Percentiles rank a stretch among this genome's conserved stretches.
phyloP scores from a whole-genome alignment of 2,329 filamentous ascomycete species.

The Lithohypha guttulata region DNA sequence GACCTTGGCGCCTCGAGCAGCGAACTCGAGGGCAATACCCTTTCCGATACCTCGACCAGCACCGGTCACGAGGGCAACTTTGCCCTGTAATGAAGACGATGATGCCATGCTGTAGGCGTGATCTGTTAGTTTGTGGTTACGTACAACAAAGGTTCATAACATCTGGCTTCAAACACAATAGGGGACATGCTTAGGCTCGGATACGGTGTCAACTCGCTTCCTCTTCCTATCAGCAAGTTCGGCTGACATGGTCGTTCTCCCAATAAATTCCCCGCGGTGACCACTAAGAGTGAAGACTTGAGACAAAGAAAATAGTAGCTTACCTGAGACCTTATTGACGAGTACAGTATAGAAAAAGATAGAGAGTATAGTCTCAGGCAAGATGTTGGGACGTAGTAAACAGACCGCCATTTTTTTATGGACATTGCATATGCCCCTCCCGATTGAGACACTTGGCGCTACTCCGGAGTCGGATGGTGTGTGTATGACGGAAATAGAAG shows the following conservation, averaged over 20 bases:
- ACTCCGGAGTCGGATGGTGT: no score
- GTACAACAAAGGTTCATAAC: not conserved
- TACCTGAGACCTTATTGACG: conserved; percentile 7
- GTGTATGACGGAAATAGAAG: no score
- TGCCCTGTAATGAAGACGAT: conserved; percentile 23
- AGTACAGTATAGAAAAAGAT: not conserved
- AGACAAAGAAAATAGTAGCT: not conserved
- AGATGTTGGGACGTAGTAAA: conserved; percentile 7
- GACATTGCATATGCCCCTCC: conserved; percentile 6
- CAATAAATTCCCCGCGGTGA: not conserved
- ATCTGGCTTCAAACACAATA: not conserved
- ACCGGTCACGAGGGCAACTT: conserved; percentile 31
- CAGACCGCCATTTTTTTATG: conserved; percentile 9
- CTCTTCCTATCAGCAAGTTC: conserved; percentile 8
- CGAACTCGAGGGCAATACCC: conserved; percentile 28
- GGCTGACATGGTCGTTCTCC: not conserved
- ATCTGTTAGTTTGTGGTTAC: not conserved
- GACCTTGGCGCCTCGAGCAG: conserved; percentile 26
- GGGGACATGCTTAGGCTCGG: conserved; percentile 6
- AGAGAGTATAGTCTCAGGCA: conserved; percentile 7
- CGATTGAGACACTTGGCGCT: conserved; percentile 6
- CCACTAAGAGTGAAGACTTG: not conserved
- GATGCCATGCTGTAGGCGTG: conserved; percentile 5
- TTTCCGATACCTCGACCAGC: conserved; percentile 29
- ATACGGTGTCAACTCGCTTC: conserved; percentile 7